Conservation (phyloP, 305 asterid genomes). For the Fraxinus angustifolia region DNA sequence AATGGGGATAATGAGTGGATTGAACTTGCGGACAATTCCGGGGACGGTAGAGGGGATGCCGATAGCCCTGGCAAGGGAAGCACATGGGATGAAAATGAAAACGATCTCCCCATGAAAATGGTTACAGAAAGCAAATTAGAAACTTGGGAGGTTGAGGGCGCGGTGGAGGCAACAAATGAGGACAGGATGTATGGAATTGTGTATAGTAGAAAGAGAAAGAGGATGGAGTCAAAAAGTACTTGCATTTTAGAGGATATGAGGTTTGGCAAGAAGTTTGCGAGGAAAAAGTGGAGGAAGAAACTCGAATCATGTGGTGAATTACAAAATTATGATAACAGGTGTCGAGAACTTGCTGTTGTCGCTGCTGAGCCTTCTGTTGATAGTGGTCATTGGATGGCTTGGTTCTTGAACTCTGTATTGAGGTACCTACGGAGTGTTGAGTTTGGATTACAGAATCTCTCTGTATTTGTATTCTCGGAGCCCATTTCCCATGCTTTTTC, state of each 20-base stretch:
- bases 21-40: slow-evolving; percentile 37
- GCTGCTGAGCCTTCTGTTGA: slow-evolving; percentile 30
- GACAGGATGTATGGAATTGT: slow-evolving; percentile 44
- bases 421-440: slow-evolving; percentile 52
- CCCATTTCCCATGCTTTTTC: slow-evolving; percentile 46
- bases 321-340: not conserved
- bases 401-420: slow-evolving; percentile 54
- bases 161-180: slow-evolving; percentile 16
- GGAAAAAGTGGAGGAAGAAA: slow-evolving; percentile 53
- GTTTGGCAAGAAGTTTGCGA: slow-evolving; percentile 54
- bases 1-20: slow-evolving; percentile 30
- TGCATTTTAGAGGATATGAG: slow-evolving; percentile 27
- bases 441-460: slow-evolving; percentile 40
- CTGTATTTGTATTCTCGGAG: slow-evolving; percentile 43
- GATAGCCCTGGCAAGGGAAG: slow-evolving; percentile 28
- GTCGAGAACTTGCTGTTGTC: slow-evolving; percentile 35
- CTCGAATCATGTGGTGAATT: slow-evolving; percentile 15
- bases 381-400: slow-evolving; percentile 36
- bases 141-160: not conserved
- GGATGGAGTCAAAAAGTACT: slow-evolving; percentile 13
- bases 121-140: slow-evolving; percentile 1
- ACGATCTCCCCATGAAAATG: slow-evolving; percentile 17
- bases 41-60: slow-evolving; percentile 39
- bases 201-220: slow-evolving; percentile 59
- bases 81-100: slow-evolving; percentile 16